phyloP scores from a whole-genome alignment of 345 rosid genomes.

The Combretum micranthum region DNA sequence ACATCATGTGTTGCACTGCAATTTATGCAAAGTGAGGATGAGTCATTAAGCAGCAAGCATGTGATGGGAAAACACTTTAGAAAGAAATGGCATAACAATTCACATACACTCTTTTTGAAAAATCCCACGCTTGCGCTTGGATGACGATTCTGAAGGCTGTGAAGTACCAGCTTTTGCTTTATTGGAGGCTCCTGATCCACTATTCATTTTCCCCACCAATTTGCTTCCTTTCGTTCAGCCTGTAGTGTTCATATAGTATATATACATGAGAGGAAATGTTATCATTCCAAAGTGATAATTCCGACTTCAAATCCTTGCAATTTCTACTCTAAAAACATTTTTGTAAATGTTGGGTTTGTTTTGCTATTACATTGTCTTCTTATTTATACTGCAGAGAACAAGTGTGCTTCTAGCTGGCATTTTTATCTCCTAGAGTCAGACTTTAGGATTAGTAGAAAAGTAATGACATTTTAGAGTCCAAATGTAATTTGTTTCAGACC shows the following conservation, averaged over 20 bases:
- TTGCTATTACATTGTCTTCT: too few species aligned
- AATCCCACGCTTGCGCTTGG: conserved; percentile 75
- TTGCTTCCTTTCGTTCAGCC: too few species aligned
- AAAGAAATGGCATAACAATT: neutral
- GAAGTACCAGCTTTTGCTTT: conserved; percentile 62
- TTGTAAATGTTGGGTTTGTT: too few species aligned
- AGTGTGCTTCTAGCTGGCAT: conserved; percentile 30
- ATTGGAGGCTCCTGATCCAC: conserved; percentile 8
- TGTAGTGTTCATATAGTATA: too few species aligned
- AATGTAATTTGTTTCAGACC: too few species aligned
- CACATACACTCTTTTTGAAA: conserved; percentile 82
- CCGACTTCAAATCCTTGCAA: too few species aligned
- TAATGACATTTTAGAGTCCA: too few species aligned
- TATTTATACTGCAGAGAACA: neutral
- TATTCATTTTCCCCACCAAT: too few species aligned
- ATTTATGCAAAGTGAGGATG: neutral
- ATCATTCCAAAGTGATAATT: too few species aligned
- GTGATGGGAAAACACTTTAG: neutral
- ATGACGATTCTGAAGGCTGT: conserved; percentile 57
- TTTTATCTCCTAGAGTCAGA: conserved; percentile 15
- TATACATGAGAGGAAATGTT: too few species aligned
- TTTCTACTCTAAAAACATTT: too few species aligned
- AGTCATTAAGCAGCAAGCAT: neutral
- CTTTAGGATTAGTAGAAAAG: conserved; percentile 10
- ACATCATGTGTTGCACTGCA: conserved; percentile 97